Conservation (phyloP, 2,329 filamentous ascomycete genomes). For the Raffaelea arxii region DNA sequence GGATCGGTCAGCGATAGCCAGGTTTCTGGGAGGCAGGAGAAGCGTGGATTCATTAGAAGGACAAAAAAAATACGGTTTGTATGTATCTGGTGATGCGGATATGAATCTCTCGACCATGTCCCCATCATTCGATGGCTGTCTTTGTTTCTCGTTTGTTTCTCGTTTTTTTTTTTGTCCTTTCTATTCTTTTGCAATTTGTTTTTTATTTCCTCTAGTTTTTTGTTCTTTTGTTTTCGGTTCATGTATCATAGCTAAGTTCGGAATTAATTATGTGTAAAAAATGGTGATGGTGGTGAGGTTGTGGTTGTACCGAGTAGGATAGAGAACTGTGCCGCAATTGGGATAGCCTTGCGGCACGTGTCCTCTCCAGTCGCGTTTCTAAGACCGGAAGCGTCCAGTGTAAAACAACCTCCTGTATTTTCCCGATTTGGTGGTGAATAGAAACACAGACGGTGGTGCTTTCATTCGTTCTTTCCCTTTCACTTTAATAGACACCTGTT, state of each 20-base stretch:
- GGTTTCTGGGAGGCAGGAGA: no score
- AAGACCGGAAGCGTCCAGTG: slow-evolving; percentile 2
- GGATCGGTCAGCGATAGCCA: no score
- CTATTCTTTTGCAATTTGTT: no score
- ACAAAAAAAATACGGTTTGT: not conserved
- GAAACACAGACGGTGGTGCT: no score
- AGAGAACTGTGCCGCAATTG: not conserved
- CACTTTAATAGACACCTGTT: no score
- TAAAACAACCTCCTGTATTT: no score
- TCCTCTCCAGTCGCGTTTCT: not conserved
- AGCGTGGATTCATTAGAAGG: not conserved
- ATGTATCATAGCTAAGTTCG: slow-evolving; percentile 13
- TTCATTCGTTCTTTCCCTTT: no score
- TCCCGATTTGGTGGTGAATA: slow-evolving; percentile 13
- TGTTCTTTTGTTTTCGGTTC: slow-evolving; percentile 1
- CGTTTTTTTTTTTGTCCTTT: not conserved
- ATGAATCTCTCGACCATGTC: no score
- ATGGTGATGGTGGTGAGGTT: not conserved
- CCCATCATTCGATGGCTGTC: no score
- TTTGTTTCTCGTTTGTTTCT: no score
- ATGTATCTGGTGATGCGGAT: no score
- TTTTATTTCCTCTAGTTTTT: not conserved
- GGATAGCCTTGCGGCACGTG: not conserved
- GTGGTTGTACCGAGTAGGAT: not conserved
- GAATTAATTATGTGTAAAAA: not conserved